phyloP scores from a whole-genome alignment of 164 flowering plant species.

The Chloranthus sessilifolius region DNA sequence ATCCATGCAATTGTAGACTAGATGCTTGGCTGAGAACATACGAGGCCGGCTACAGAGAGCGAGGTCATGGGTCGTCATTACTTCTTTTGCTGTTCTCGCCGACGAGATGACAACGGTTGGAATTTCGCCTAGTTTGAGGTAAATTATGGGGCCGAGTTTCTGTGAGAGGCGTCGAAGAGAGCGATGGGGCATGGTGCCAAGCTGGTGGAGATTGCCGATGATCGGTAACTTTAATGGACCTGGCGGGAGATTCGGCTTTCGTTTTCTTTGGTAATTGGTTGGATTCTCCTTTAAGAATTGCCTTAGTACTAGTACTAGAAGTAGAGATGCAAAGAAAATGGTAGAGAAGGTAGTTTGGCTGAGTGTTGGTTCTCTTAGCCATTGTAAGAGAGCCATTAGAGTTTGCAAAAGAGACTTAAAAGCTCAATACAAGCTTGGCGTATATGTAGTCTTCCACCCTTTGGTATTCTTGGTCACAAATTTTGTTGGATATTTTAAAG shows the following conservation, averaged over 20 bases:
- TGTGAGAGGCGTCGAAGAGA: constrained; percentile 31
- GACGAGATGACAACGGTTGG: constrained; percentile 59
- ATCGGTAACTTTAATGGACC: constrained; percentile 49
- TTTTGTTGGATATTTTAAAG: no score
- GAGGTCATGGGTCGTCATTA: constrained; percentile 53
- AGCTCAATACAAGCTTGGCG: no score
- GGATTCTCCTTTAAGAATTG: background rate
- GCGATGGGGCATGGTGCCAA: constrained; percentile 42
- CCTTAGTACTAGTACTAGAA: background rate
- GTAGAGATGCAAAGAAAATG: background rate
- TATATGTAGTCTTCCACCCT: no score
- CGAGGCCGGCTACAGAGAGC: constrained; percentile 39
- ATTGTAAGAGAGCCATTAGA: background rate
- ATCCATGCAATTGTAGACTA: constrained; percentile 43
- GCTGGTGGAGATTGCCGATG: constrained; percentile 61
- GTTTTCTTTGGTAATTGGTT: no score
- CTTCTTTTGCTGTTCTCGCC: constrained; percentile 42
- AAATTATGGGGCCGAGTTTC: constrained; percentile 43
- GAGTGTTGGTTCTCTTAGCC: background rate
- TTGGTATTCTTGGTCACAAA: no score
- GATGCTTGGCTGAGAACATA: constrained; percentile 28
- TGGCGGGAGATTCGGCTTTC: constrained; percentile 34
- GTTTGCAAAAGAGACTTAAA: no score
- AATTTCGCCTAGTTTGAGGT: constrained; percentile 42
- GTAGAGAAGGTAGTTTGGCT: background rate